Percentiles rank a stretch among this genome's conserved stretches.
phyloP scores from a whole-genome alignment of 2,329 filamentous ascomycete genomes.

The Fusarium dimerum region DNA sequence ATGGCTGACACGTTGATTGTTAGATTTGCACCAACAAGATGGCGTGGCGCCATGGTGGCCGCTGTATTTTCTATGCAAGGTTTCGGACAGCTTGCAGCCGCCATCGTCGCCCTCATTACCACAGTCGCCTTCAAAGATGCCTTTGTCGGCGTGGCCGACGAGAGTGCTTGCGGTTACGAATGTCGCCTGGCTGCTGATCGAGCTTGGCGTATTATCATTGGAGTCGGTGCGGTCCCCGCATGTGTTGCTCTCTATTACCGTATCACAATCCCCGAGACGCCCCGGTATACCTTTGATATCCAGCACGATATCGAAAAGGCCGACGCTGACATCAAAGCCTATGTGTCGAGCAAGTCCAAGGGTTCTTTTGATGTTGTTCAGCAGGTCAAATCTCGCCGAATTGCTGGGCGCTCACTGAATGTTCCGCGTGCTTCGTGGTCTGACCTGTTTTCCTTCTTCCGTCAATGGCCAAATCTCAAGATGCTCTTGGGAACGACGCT shows the following conservation, averaged over 20 bases:
- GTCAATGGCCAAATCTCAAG: conserved; percentile 68
- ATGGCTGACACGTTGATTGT: conserved; percentile 15
- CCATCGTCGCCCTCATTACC: conserved; percentile 69
- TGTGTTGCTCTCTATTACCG: conserved; percentile 83
- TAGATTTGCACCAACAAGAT: conserved; percentile 77
- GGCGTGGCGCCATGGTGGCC: conserved; percentile 81
- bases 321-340: conserved; percentile 68
- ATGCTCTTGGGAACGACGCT: conserved; percentile 74
- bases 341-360: conserved; percentile 50
- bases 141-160: conserved; percentile 44
- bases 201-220: conserved; percentile 80
- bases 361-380: conserved; percentile 50
- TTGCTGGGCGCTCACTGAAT: conserved; percentile 54
- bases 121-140: conserved; percentile 62
- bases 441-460: conserved; percentile 69
- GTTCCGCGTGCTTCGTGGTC: conserved; percentile 69
- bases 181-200: conserved; percentile 75
- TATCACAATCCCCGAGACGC: conserved; percentile 82
- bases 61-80: conserved; percentile 86
- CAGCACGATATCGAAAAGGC: conserved; percentile 74
- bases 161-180: conserved; percentile 54
- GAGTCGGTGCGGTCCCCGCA: conserved; percentile 75
- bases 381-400: conserved; percentile 54
- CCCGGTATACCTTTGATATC: conserved; percentile 81
- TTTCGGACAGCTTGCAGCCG: conserved; percentile 73